phyloP scores from a whole-genome alignment of 345 rosid species.

The Arabidopsis arenosa region DNA sequence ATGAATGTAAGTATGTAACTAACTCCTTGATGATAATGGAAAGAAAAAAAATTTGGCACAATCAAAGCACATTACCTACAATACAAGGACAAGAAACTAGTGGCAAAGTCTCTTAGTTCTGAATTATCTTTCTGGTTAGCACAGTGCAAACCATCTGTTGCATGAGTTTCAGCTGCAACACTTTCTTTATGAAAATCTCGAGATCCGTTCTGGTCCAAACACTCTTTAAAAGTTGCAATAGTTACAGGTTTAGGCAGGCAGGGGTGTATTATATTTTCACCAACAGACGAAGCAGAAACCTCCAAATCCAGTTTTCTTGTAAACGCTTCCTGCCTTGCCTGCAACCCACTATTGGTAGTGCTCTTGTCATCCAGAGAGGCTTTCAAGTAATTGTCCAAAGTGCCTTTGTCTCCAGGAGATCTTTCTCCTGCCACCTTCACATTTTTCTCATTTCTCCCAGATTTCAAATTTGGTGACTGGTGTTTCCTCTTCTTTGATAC shows the following conservation, averaged over 20 bases:
- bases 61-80: conserved; percentile 63
- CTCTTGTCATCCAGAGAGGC: conserved; percentile 51
- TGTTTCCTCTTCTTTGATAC: conserved; percentile 81
- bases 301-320: conserved; percentile 55
- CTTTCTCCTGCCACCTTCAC: conserved; percentile 54
- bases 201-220: conserved; percentile 45
- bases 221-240: conserved; percentile 36
- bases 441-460: conserved; percentile 58
- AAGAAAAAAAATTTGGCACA: not conserved
- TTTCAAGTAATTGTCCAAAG: conserved; percentile 66
- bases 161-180: conserved; percentile 41
- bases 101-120: conserved; percentile 76
- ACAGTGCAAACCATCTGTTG: conserved; percentile 37
- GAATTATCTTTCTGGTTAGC: conserved; percentile 47
- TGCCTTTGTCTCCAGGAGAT: conserved; percentile 75
- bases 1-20: conserved; percentile 2
- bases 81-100: conserved; percentile 84
- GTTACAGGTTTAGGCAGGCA: conserved; percentile 35
- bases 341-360: conserved; percentile 38
- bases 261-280: conserved; percentile 43
- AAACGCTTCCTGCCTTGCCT: conserved; percentile 50
- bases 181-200: conserved; percentile 49
- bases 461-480: conserved; percentile 65
- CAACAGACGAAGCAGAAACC: conserved; percentile 44
- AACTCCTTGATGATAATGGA: conserved; percentile 7